phyloP scores from a whole-genome alignment of 176 grass and related monocot genomes.

The Oryza coarctata region DNA sequence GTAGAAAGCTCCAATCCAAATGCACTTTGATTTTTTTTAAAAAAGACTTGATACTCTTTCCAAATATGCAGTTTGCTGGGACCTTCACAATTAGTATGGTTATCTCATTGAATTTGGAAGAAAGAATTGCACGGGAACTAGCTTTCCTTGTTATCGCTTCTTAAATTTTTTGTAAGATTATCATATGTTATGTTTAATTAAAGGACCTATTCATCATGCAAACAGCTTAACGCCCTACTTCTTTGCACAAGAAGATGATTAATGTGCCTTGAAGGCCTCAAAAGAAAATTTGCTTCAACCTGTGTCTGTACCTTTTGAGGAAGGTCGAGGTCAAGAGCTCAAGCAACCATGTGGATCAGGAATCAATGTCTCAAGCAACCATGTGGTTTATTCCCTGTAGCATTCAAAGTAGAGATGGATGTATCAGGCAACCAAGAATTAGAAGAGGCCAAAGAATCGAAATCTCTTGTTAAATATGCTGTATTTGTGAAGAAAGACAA shows the following conservation, averaged over 20 bases:
- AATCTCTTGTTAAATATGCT: conserved; percentile 58
- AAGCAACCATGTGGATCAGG: conserved; percentile 68
- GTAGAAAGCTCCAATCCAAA: background rate
- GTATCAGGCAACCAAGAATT: conserved; percentile 47
- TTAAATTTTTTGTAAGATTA: background rate
- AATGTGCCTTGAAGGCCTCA: conserved; percentile 37
- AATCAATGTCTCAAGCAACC: conserved; percentile 54
- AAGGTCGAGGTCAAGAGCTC: conserved; percentile 57
- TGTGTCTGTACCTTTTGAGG: conserved; percentile 37
- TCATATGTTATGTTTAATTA: background rate
- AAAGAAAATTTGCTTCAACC: conserved; percentile 47
- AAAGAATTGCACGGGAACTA: background rate
- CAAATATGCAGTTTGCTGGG: no score
- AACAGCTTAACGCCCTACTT: conserved; percentile 58
- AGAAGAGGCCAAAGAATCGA: conserved; percentile 27
- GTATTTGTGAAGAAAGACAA: conserved; percentile 54
- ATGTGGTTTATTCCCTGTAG: conserved; percentile 53
- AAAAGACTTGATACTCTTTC: background rate
- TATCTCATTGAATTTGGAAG: background rate
- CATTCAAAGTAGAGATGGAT: conserved; percentile 56
- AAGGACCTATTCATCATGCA: conserved; percentile 13
- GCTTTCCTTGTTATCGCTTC: background rate
- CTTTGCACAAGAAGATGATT: conserved; percentile 56
- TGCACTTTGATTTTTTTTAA: background rate
- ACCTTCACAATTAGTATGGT: background rate